Conservation (phyloP, 805 yeast species). For the Yamadazyma endophytica region DNA sequence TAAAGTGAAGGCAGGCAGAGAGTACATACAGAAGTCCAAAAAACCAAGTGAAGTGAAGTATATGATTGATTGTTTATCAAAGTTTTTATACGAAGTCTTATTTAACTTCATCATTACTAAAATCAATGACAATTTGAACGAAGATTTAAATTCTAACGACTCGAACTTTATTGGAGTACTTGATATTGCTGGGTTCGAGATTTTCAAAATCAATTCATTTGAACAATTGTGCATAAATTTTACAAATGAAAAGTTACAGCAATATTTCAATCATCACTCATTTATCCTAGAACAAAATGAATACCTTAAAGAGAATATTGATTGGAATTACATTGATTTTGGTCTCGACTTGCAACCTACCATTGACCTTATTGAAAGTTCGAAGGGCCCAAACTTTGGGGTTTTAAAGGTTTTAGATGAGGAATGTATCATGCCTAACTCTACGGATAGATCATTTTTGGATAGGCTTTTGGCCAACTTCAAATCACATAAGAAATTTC, state of each 20-base stretch:
- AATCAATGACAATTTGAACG: conserved; percentile 62
- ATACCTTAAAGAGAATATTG: conserved; percentile 53
- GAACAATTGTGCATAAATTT: conserved; percentile 60
- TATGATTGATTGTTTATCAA: conserved; percentile 83
- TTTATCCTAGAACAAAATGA: conserved; percentile 60
- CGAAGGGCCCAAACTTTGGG: conserved; percentile 58
- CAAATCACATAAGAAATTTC: conserved; percentile 50
- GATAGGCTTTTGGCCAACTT: conserved; percentile 71
- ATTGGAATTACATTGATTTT: conserved; percentile 80
- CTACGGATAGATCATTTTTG: conserved; percentile 77
- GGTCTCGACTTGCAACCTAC: conserved; percentile 95
- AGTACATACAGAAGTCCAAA: conserved; percentile 74
- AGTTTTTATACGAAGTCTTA: conserved; percentile 77
- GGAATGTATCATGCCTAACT: conserved; percentile 91
- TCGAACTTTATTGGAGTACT: conserved; percentile 50
- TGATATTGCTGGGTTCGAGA: conserved; percentile 62
- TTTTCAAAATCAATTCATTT: conserved; percentile 53
- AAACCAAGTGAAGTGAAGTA: conserved; percentile 76
- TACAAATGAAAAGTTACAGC: conserved; percentile 58
- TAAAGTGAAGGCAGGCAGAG: conserved; percentile 87
- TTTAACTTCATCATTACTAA: conserved; percentile 73
- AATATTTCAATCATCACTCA: conserved; percentile 59
- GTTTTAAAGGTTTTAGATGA: conserved; percentile 85
- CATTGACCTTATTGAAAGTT: conserved; percentile 82
- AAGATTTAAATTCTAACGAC: conserved; percentile 24